These are phyloP conservation scores for Saprolegnia diclina DNA, from an alignment of 352 stramenopile genomes.

Conservation along the genomic window DNA sequence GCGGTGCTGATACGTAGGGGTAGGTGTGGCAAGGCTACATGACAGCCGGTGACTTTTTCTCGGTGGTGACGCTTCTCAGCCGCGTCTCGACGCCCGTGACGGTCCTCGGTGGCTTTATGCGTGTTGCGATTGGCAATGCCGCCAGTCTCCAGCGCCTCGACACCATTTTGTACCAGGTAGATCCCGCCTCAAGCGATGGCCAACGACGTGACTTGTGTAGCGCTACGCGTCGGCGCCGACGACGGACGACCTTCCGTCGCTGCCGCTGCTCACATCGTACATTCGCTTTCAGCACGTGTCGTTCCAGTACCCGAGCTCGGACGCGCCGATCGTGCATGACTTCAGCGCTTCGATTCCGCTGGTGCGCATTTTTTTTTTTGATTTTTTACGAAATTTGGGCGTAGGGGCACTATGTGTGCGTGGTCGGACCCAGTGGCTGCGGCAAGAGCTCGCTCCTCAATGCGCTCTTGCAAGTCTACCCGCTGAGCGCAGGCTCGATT, in stretches of 20 bases:
- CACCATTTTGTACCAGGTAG: background rate
- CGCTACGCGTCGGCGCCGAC: background rate
- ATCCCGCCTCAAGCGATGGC: constrained; percentile 17
- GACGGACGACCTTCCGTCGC: constrained; percentile 1
- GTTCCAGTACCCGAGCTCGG: constrained; percentile 11
- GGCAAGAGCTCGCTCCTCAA: constrained; percentile 25
- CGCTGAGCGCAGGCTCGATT: background rate
- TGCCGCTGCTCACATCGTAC: background rate
- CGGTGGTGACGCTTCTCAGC: constrained; percentile 11
- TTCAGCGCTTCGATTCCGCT: constrained; percentile 2
- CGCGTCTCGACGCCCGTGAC: constrained; percentile 23
- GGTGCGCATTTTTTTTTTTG: constrained; percentile 1
- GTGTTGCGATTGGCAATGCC: constrained; percentile 22
- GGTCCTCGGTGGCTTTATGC: constrained; percentile 25
- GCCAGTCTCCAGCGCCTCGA: constrained; percentile 22
- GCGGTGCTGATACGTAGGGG: background rate
- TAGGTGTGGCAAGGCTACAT: constrained; percentile 26
- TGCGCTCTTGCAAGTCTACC: constrained; percentile 10
- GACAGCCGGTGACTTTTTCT: constrained; percentile 17
- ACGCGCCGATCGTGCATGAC: constrained; percentile 11
- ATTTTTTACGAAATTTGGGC: background rate
- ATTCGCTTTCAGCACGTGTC: constrained; percentile 15
- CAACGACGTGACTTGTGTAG: constrained; percentile 29
- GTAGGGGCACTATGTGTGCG: constrained; percentile 18
- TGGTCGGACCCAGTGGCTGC: constrained; percentile 21